Base-by-base conservation (phyloP, 2,329 filamentous ascomycete species). In the Claviceps arundinis region DNA sequence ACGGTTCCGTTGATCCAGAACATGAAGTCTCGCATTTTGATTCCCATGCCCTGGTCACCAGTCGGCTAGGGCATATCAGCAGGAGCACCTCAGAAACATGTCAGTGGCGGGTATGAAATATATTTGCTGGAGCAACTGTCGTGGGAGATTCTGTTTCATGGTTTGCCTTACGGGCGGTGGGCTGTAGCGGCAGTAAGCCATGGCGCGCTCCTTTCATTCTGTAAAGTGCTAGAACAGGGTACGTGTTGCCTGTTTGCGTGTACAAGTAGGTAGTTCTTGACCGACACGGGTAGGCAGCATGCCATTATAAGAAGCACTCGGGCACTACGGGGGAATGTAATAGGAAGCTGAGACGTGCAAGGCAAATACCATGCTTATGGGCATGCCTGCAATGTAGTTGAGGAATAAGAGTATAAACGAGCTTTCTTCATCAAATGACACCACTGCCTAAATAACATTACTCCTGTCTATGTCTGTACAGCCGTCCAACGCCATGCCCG, bases 11-110 rank as follows among this genome's bases (percentile, higher is more conserved):
- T 98, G 57, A 98, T 98, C 62, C 90, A 96, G 73, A 83, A 75
- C 54, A 98, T 98, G 93, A 89, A 93, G 78, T 95, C 89, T 64
- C 80, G 87, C 61, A 89, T 98, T 61, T 69, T 98, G 64, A 84
- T 97, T 55, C 89, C 93, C 13, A 90, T 96, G 85, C 87, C 89
- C 8, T 98, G 93, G 93, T 95, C 89, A 56, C 90, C 93, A 4
- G 89, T 96, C 55, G 84, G 85, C 56, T 95, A 76, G 66, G 22
- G 22, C n/a, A 42, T 4, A 24, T 30, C 26, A 45, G 43, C 43
- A n/a, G 8, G 22, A 9, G 42, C 42, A 19, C 11, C n/a, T 42
- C 19, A 11, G 9, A 11, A 22, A 22, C 40, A 42, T 41, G 19
- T 34, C 30, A 34, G 30, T 34, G 30, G 8, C 8, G 26, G 26